These are phyloP conservation scores for Ophidiomyces ophidiicola DNA, from an alignment of 2,329 filamentous ascomycete genomes.

Conservation along the genomic window DNA sequence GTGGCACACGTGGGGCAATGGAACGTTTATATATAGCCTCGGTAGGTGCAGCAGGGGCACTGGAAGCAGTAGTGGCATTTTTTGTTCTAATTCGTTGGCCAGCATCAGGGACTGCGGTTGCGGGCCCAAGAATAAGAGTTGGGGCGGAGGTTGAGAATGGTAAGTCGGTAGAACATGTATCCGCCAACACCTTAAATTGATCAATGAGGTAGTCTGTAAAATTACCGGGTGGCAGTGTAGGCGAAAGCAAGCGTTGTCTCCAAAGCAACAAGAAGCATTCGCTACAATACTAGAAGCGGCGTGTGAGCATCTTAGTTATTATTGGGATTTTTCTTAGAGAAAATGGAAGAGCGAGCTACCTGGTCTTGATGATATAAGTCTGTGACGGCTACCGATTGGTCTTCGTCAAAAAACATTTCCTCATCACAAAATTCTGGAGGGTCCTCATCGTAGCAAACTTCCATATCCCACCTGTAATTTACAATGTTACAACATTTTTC, in stretches of 20 bases:
- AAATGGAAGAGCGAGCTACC: slow-evolving; percentile 7
- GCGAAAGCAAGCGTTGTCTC: slow-evolving; percentile 15
- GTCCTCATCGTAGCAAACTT: slow-evolving; percentile 13
- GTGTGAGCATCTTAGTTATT: not conserved
- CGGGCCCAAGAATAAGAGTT: slow-evolving; percentile 9
- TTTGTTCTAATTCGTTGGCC: not conserved
- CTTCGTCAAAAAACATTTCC: slow-evolving; percentile 1
- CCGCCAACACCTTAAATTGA: slow-evolving; percentile 14
- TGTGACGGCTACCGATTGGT: slow-evolving; percentile 13
- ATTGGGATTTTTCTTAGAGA: not conserved
- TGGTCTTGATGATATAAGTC: slow-evolving; percentile 14
- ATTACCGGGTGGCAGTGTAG: slow-evolving; percentile 13
- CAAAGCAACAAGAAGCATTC: slow-evolving; percentile 17
- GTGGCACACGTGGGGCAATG: not conserved
- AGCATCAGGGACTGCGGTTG: not conserved
- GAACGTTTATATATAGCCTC: not conserved
- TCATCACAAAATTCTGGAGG: slow-evolving; percentile 11
- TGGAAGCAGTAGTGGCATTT: not conserved
- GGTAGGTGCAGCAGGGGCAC: not conserved
- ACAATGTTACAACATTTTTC: slow-evolving; percentile 4
- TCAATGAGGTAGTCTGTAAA: slow-evolving; percentile 15
- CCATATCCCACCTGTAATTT: slow-evolving; percentile 9
- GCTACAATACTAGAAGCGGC: slow-evolving; percentile 15
- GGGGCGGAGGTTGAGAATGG: slow-evolving; percentile 10
- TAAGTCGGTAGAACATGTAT: slow-evolving; percentile 11